Conservation (phyloP, 148 eudicot genomes). For the Rheum nobile region DNA sequence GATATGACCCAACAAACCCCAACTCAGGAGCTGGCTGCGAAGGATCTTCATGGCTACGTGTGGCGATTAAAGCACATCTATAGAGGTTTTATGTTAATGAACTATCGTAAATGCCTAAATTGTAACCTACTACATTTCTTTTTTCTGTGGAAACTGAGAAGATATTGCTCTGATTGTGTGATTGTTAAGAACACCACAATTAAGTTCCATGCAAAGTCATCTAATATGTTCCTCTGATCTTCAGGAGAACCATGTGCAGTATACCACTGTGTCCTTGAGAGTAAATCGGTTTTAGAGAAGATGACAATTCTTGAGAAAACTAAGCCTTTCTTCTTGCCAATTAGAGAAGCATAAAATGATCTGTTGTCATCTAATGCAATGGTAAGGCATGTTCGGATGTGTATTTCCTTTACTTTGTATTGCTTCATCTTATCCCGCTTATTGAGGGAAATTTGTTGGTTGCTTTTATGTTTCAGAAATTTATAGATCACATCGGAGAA, state of each 20-base stretch:
- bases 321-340: conserved; percentile 86
- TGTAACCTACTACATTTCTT: neutral
- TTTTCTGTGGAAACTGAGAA: neutral
- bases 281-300: conserved; percentile 96
- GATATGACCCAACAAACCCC: conserved; percentile 79
- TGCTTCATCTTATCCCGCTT: neutral
- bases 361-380: conserved; percentile 94
- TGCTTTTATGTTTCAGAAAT: conserved; percentile 49
- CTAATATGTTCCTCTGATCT: conserved; percentile 10
- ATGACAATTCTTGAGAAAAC: conserved; percentile 97
- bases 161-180: neutral
- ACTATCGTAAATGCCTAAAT: neutral
- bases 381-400: conserved; percentile 44
- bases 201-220: neutral
- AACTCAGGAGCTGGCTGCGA: conserved; percentile 74
- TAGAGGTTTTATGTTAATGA: neutral
- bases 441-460: conserved; percentile 8
- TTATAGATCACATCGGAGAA: conserved; percentile 88
- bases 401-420: conserved; percentile 11
- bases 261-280: conserved; percentile 89
- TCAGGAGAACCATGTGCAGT: conserved; percentile 88
- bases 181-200: neutral
- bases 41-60: conserved; percentile 73
- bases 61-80: conserved; percentile 82
- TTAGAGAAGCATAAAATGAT: conserved; percentile 87